A percentile compares a stretch with the other conserved stretches of the same genome.
Evolutionary conservation across 2,329 filamentous ascomycete genomes (phyloP).

Genomic region (Trichoderma guizhouense): DNA sequence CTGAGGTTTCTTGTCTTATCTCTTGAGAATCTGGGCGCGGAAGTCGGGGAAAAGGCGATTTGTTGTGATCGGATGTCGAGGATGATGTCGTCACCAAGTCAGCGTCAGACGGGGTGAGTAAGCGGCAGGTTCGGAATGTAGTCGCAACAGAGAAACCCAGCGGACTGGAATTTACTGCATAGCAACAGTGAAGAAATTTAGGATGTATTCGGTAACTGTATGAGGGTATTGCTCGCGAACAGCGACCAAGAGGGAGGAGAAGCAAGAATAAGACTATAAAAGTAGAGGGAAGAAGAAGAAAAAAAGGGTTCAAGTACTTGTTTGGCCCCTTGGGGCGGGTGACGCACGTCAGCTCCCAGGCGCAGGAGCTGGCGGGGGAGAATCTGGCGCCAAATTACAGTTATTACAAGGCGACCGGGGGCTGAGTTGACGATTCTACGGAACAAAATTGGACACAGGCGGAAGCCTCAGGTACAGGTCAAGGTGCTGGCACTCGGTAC

Average conservation of each 20-base stretch:
- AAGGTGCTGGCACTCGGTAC: neutral
- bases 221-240: neutral
- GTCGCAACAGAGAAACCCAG: constrained; percentile 15
- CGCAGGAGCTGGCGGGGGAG: constrained; percentile 14
- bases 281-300: neutral
- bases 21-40: no score
- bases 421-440: neutral
- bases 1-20: neutral
- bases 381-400: constrained; percentile 7
- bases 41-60: neutral
- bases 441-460: neutral
- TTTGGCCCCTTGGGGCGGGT: constrained; percentile 8
- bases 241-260: neutral
- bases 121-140: constrained; percentile 18
- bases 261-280: neutral
- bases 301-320: constrained; percentile 1
- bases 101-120: constrained; percentile 4
- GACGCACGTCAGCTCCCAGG: constrained; percentile 12
- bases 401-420: constrained; percentile 10
- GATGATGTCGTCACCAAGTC: constrained; percentile 18
- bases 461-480: neutral
- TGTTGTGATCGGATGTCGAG: constrained; percentile 1
- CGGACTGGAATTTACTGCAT: constrained; percentile 14
- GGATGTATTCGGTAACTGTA: neutral
- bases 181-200: constrained; percentile 16